These are phyloP conservation scores for Gomphus bonarii DNA, from an alignment of 1,284 basidiomycete species.

Conservation along the genomic window DNA sequence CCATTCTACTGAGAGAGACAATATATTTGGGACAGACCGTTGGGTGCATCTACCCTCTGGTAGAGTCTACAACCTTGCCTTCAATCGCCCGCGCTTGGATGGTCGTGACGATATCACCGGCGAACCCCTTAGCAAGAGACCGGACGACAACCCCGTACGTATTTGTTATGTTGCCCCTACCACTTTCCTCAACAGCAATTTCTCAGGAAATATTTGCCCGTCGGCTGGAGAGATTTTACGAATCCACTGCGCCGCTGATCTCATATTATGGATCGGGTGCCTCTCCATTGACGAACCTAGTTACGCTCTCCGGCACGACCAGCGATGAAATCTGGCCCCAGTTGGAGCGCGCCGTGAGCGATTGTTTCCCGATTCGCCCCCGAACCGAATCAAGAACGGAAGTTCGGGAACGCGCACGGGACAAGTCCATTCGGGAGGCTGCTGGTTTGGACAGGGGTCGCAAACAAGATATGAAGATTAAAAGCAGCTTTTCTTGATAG, in stretches of 20 bases:
- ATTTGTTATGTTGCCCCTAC: background rate
- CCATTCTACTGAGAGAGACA: background rate
- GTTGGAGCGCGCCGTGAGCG: constrained; percentile 50
- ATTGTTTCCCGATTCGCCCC: constrained; percentile 18
- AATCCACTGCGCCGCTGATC: constrained; percentile 81
- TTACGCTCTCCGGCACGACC: constrained; percentile 70
- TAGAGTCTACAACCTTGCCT: constrained; percentile 87
- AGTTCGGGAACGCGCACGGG: constrained; percentile 4
- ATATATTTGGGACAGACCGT: constrained; percentile 42
- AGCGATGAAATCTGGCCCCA: constrained; percentile 93
- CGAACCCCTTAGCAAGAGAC: constrained; percentile 79
- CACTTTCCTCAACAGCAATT: background rate
- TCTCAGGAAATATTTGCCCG: constrained; percentile 78
- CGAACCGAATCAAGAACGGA: constrained; percentile 2
- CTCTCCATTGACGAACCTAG: constrained; percentile 45
- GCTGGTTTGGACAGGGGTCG: background rate
- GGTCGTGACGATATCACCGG: constrained; percentile 91
- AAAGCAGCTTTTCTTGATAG: background rate
- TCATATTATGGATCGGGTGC: constrained; percentile 57
- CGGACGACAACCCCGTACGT: constrained; percentile 87
- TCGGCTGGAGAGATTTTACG: constrained; percentile 75
- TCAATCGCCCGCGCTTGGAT: constrained; percentile 80
- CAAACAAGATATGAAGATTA: background rate
- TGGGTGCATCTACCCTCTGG: constrained; percentile 94
- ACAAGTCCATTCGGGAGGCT: constrained; percentile 2